A percentile compares a stretch with the other conserved stretches of the same genome.
These are phyloP conservation scores for Diutina rugosa DNA, from an alignment of 1,139 yeast species.

Conservation along the genomic window DNA sequence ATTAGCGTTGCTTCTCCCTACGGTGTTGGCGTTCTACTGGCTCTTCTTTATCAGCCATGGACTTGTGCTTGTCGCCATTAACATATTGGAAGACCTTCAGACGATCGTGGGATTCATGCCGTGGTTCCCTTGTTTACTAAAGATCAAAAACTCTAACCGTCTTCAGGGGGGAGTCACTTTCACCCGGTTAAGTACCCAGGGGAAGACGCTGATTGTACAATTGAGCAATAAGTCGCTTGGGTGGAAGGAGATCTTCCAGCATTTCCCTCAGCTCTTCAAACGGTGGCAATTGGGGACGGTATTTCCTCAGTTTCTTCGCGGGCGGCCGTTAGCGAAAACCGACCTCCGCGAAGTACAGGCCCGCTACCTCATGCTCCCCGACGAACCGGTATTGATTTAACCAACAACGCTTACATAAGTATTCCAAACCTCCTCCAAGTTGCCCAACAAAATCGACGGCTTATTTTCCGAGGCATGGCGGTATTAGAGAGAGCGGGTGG, in stretches of 20 bases:
- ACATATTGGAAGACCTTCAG: slow-evolving; percentile 46
- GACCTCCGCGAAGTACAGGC: neutral
- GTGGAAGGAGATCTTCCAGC: slow-evolving; percentile 22
- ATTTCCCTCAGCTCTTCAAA: slow-evolving; percentile 14
- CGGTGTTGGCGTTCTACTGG: slow-evolving; percentile 73
- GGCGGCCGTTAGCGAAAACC: neutral
- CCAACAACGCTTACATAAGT: no score
- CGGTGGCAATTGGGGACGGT: neutral
- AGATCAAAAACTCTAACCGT: slow-evolving; percentile 71
- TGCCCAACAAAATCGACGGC: neutral
- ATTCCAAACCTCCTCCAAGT: no score
- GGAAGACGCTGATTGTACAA: slow-evolving; percentile 14
- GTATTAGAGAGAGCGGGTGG: no score
- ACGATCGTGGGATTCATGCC: slow-evolving; percentile 77
- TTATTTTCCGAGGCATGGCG: no score
- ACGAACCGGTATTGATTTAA: neutral
- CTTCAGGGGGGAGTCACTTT: slow-evolving; percentile 81
- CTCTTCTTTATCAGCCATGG: slow-evolving; percentile 56
- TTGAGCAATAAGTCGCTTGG: slow-evolving; percentile 28
- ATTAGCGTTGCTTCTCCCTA: slow-evolving; percentile 67
- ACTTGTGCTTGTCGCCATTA: slow-evolving; percentile 33
- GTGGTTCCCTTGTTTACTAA: slow-evolving; percentile 62
- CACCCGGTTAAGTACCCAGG: slow-evolving; percentile 11
- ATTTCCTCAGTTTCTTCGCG: neutral
- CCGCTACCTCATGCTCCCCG: neutral